A percentile compares a stretch with the other conserved stretches of the same genome.
Evolutionary conservation across 208 protist species (phyloP).

Genomic region (Leishmania arabica): DNA sequence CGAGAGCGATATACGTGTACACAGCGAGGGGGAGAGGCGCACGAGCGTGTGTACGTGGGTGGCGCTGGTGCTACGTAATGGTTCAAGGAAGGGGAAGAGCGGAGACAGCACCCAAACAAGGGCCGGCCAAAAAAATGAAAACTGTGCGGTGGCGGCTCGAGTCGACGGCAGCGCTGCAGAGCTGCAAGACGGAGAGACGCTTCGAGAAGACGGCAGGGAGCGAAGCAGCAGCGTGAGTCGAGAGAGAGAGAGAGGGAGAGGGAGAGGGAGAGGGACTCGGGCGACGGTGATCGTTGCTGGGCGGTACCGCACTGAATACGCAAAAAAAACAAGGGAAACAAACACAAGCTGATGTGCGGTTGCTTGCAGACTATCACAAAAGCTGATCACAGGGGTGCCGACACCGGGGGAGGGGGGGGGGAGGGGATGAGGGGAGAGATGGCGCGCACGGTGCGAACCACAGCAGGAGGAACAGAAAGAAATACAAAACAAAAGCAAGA

Average conservation of each 20-base stretch:
- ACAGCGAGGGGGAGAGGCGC: background rate
- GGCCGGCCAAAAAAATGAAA: background rate
- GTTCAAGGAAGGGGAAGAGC: background rate
- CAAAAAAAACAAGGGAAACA: background rate
- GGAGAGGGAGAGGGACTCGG: background rate
- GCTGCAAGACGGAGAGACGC: background rate
- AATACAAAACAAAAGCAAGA: background rate
- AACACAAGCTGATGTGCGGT: background rate
- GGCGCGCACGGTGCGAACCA: background rate
- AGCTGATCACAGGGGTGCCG: background rate
- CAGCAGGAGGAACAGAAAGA: conserved; percentile 1
- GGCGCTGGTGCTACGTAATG: background rate
- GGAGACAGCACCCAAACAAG: background rate
- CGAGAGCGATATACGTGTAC: background rate
- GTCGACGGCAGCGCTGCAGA: background rate
- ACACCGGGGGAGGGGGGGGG: background rate
- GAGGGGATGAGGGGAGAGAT: background rate
- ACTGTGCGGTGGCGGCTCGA: background rate
- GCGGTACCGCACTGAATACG: background rate
- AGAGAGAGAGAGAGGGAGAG: background rate
- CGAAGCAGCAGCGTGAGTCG: background rate
- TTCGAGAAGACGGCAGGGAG: background rate
- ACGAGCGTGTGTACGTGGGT: background rate
- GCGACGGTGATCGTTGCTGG: background rate
- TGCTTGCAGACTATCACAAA: background rate